Percentiles rank a stretch among this genome's conserved stretches.
phyloP scores from a whole-genome alignment of 2,329 filamentous ascomycete genomes.

The Beauveria asiatica region DNA sequence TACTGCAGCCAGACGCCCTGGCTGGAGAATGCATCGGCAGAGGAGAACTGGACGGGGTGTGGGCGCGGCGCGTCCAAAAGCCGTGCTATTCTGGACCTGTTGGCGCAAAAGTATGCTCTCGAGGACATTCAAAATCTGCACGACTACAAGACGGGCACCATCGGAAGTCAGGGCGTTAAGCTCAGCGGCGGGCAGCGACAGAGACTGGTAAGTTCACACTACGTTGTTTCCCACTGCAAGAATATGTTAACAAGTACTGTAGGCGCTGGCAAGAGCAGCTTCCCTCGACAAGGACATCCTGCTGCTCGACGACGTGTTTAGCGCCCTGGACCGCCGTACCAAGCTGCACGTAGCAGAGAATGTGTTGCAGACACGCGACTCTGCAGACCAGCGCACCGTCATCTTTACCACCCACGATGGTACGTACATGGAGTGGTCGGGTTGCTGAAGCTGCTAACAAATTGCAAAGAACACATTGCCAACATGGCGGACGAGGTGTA shows the following conservation, averaged over 20 bases:
- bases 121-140: neutral
- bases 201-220: neutral
- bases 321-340: neutral
- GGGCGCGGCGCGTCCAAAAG: neutral
- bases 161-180: neutral
- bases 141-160: neutral
- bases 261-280: neutral
- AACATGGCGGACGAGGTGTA: conserved; percentile 1
- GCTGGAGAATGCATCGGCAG: conserved; percentile 4
- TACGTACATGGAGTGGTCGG: neutral
- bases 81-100: neutral
- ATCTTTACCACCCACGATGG: neutral
- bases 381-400: neutral
- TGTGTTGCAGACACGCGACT: neutral
- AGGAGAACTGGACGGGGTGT: neutral
- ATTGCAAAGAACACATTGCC: neutral
- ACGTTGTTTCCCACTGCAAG: too few relatives aligned
- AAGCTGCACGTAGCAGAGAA: neutral
- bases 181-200: conserved; percentile 6
- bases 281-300: neutral
- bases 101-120: neutral
- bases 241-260: neutral
- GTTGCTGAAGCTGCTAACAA: neutral
- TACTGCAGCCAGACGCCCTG: conserved; percentile 2
- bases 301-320: neutral